Evolutionary conservation across 208 protist species (phyloP), one percentile per base, ranked within the genome.

Genomic region (Herpetomonas tarakana): DNA sequence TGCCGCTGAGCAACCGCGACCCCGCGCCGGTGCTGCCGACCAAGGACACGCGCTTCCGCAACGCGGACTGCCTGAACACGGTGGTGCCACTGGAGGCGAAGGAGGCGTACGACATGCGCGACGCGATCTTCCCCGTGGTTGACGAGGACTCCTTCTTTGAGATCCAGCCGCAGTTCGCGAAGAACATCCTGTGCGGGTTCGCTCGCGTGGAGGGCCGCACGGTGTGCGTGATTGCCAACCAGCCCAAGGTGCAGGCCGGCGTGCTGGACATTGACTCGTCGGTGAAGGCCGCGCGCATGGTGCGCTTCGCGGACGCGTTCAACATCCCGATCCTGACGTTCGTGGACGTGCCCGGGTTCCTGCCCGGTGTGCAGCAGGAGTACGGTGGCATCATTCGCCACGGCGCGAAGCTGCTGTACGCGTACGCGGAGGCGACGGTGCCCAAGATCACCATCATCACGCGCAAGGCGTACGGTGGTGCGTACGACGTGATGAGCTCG

Each of bases 241-340:
- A 99, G 78, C 96, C 96, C 14, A 78, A 77, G 52, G 67, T 92
- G 59, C 73, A 94, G 21, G 95, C 96, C n/a, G 97, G 97, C 49
- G 78, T 81, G 50, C 78, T 99, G 4, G 97, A 99, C 61, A 98
- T 98, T 50, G 72, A 96, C 69, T 77, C 84, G 7, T 81, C 79
- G 21, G 65, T 88, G 46, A 98, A 97, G 77, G 96, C 78, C 1
- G 94, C 92, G 2, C 81, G 96, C 30, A 97, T 98, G 68, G 96
- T 99, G 25, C 86, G 97, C 61, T 98, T 99, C 77, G 97, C 94
- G 58, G 97, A 99, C 64, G 78, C 88, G 45, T 99, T 98, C 83
- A 98, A 98, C 87, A 98, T 99, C 63, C 97, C 97, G 18, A 78
- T 99, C 44, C 18, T 99, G 41, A 98, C 97, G 18, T 92, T 99